A percentile compares a stretch with the other conserved stretches of the same genome.
Conservation (phyloP, 2,329 filamentous ascomycete species). For the Colletotrichum sublineola region DNA sequence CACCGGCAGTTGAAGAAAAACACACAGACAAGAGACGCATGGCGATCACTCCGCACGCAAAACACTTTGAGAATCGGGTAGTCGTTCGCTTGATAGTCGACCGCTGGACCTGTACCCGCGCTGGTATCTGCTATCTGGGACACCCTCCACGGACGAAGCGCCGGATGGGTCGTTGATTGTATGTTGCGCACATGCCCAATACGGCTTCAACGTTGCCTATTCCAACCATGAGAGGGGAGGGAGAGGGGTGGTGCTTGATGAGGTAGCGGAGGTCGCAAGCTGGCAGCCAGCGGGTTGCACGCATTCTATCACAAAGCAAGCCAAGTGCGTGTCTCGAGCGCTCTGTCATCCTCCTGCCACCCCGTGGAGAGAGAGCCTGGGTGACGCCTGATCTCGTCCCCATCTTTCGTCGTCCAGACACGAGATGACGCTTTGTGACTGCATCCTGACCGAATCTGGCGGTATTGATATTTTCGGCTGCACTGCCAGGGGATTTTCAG, state of each 20-base stretch:
- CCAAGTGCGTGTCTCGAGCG: not conserved
- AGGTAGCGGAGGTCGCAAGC: not conserved
- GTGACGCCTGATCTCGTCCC: not conserved
- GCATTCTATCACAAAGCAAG: not conserved
- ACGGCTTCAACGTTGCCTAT: slow-evolving; percentile 12
- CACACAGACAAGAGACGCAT: not conserved
- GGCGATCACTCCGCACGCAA: not conserved
- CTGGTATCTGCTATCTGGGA: not conserved
- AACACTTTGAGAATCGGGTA: not conserved
- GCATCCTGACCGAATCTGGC: slow-evolving; percentile 1
- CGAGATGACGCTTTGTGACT: not conserved
- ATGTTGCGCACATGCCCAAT: slow-evolving; percentile 5
- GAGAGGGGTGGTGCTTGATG: not conserved
- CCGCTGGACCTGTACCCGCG: not conserved
- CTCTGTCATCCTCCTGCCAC: not conserved
- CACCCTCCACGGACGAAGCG: slow-evolving; percentile 1
- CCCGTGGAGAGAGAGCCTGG: not conserved
- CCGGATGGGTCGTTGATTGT: slow-evolving; percentile 2
- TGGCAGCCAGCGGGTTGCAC: slow-evolving; percentile 4
- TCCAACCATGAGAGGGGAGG: not conserved
- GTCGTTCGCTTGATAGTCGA: not conserved
- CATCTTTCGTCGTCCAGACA: slow-evolving; percentile 11
- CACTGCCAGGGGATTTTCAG: not conserved
- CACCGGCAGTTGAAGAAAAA: no score
- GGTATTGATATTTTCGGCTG: slow-evolving; percentile 7